phyloP scores from a whole-genome alignment of 164 flowering plant species.

The Magnolia officinalis region DNA sequence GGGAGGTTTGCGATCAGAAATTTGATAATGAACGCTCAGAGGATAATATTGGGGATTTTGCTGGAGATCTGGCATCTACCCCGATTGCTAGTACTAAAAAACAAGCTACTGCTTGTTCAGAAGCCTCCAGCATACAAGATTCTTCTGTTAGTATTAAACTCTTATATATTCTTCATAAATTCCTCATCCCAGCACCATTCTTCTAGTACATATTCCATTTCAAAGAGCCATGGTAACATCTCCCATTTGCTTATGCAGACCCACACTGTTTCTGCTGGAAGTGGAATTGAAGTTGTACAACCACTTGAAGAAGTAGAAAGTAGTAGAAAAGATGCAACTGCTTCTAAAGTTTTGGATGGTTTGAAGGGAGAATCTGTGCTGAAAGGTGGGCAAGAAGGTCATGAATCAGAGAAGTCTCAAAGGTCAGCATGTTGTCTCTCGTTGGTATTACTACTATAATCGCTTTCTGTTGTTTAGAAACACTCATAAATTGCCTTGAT shows the following conservation, averaged over 20 bases:
- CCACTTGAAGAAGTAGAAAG: conserved; percentile 9
- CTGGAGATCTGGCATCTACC: not conserved
- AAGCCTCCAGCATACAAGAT: not conserved
- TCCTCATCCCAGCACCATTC: not conserved
- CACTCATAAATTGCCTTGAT: not conserved
- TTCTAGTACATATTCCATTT: not conserved
- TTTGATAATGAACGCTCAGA: not conserved
- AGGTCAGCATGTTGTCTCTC: conserved; percentile 9
- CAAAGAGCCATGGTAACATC: not conserved
- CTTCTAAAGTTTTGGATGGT: conserved; percentile 7
- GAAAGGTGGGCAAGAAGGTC: conserved; percentile 5
- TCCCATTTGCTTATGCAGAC: conserved; percentile 15
- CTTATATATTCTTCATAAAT: not conserved
- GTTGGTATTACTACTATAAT: not conserved
- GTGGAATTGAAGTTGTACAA: conserved; percentile 10
- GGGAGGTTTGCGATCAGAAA: not conserved
- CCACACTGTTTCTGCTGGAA: conserved; percentile 8
- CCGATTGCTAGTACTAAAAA: not conserved
- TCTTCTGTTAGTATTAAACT: not conserved
- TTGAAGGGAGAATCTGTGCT: conserved; percentile 4
- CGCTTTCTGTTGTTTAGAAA: not conserved
- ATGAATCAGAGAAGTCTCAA: conserved; percentile 7
- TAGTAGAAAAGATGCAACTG: conserved; percentile 5
- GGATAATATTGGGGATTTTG: not conserved
- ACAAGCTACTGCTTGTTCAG: not conserved